Evolutionary conservation across 148 eudicot species (phyloP), one percentile per base, ranked within the genome.

Genomic region (Nyssa sinensis): DNA sequence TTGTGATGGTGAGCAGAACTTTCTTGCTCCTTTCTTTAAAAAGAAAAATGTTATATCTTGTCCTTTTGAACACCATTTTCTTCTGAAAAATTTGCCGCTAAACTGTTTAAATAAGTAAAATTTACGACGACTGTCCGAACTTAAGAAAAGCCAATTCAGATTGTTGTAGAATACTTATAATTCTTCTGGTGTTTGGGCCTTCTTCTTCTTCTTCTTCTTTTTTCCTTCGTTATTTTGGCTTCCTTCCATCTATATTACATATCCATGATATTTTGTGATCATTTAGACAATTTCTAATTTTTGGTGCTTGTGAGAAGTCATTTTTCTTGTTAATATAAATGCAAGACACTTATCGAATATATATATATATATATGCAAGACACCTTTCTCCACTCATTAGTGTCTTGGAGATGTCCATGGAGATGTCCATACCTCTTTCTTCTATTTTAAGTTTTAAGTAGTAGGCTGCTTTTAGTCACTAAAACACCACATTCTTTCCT

Each of bases 1-100:
- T 51, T 91, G 97, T 86, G 99, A 95, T 83, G 99, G 99, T 95
- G 82, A 69, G 31, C 27, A 12, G 10, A 70, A 34, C 47, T 57
- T 37, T 14, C 57, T 39, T 62, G 47, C 34, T 71, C 62, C 32
- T 71, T 35, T 12, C 1, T 51, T 13, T n/a, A 51, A n/a, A n/a
- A n/a, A n/a, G n/a, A n/a, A n/a, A n/a, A n/a, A n/a, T n/a, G n/a
- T n/a, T n/a, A 51, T 51, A 1, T 51, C 16, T 14, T 6, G 1
- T 55, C 19, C 59, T 55, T 21, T 55, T 55, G 24, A 37, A 9
- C 44, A 37, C 9, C n/a, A n/a, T n/a, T n/a, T n/a, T n/a, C n/a
- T n/a, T n/a, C n/a, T n/a, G n/a, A n/a, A n/a, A n/a, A n/a, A n/a
- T n/a, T n/a, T n/a, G 5, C 9, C 44, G 4, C 44, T 37, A 4